These are phyloP conservation scores for Wickerhamomyces canadensis DNA, from an alignment of 805 yeast genomes.

Conservation along the genomic window DNA sequence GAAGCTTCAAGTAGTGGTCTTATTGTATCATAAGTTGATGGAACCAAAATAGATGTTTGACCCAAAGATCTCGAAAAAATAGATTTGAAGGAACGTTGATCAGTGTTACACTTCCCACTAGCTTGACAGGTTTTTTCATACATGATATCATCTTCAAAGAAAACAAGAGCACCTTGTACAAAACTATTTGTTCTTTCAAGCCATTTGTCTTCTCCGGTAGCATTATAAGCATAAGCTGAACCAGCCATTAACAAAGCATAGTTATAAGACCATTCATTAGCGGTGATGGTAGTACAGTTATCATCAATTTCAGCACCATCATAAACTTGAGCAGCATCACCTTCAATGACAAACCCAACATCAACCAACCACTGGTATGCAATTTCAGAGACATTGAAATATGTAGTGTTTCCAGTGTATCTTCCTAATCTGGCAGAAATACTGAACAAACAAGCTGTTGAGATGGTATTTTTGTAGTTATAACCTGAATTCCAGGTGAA, in stretches of 20 bases:
- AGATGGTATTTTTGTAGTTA: slow-evolving; percentile 57
- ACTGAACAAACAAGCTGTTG: slow-evolving; percentile 59
- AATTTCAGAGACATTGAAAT: slow-evolving; percentile 47
- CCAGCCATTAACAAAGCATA: slow-evolving; percentile 66
- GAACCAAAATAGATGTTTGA: slow-evolving; percentile 49
- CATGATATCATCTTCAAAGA: slow-evolving; percentile 49
- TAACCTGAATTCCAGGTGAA: slow-evolving; percentile 68
- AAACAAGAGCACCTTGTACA: slow-evolving; percentile 39
- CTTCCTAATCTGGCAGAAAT: slow-evolving; percentile 60
- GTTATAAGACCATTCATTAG: slow-evolving; percentile 61
- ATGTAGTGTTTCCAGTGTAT: slow-evolving; percentile 49
- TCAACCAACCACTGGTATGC: slow-evolving; percentile 58
- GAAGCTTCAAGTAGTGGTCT: slow-evolving; percentile 38
- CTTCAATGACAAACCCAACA: slow-evolving; percentile 37
- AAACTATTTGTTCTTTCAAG: slow-evolving; percentile 39
- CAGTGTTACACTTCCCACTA: slow-evolving; percentile 55
- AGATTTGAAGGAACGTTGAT: slow-evolving; percentile 72
- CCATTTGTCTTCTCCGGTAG: slow-evolving; percentile 50
- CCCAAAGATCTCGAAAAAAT: slow-evolving; percentile 60
- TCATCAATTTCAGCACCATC: slow-evolving; percentile 55
- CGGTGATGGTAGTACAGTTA: slow-evolving; percentile 44
- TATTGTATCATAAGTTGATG: slow-evolving; percentile 41
- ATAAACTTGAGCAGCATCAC: slow-evolving; percentile 34
- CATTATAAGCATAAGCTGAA: slow-evolving; percentile 61
- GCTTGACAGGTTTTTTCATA: slow-evolving; percentile 58